Evolutionary conservation across 495 filamentous ascomycete species (phyloP).

Genomic region (Talaromyces ruber): DNA sequence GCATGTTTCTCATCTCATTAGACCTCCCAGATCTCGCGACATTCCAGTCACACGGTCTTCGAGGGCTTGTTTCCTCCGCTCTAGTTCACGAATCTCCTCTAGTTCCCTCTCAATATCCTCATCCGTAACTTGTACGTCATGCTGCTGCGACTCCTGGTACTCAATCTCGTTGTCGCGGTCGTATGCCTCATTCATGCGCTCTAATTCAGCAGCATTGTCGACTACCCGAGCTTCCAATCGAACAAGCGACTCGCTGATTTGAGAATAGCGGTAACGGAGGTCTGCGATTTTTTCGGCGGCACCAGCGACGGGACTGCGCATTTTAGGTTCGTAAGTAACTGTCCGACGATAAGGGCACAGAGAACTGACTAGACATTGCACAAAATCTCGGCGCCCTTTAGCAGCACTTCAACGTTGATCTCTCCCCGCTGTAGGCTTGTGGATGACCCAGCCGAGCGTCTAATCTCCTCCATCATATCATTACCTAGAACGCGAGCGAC

Average conservation of each 20-base stretch:
- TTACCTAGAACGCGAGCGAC: conserved; percentile 84
- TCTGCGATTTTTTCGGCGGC: conserved; percentile 69
- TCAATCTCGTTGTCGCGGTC: conserved; percentile 27
- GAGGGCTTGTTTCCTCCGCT: conserved; percentile 64
- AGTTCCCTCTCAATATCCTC: conserved; percentile 71
- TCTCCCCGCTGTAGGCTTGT: conserved; percentile 46
- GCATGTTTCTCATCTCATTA: conserved; percentile 37
- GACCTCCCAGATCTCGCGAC: conserved; percentile 68
- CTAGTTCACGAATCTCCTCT: conserved; percentile 68
- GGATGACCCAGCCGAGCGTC: conserved; percentile 39
- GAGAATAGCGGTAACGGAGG: conserved; percentile 61
- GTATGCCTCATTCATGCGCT: conserved; percentile 57
- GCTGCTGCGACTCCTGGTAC: conserved; percentile 30
- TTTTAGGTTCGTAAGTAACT: background rate
- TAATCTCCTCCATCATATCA: conserved; percentile 80
- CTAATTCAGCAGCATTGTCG: conserved; percentile 65
- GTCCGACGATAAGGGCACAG: background rate
- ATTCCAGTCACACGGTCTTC: conserved; percentile 73
- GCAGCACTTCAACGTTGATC: conserved; percentile 77
- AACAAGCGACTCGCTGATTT: conserved; percentile 64
- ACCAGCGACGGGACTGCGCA: conserved; percentile 60
- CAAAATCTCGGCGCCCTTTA: conserved; percentile 85
- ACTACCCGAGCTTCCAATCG: conserved; percentile 74
- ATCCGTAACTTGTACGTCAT: conserved; percentile 51
- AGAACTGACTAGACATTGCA: conserved; percentile 69